These are phyloP conservation scores for Lactarius hatsudake DNA, from an alignment of 768 basidiomycete genomes.

Conservation along the genomic window DNA sequence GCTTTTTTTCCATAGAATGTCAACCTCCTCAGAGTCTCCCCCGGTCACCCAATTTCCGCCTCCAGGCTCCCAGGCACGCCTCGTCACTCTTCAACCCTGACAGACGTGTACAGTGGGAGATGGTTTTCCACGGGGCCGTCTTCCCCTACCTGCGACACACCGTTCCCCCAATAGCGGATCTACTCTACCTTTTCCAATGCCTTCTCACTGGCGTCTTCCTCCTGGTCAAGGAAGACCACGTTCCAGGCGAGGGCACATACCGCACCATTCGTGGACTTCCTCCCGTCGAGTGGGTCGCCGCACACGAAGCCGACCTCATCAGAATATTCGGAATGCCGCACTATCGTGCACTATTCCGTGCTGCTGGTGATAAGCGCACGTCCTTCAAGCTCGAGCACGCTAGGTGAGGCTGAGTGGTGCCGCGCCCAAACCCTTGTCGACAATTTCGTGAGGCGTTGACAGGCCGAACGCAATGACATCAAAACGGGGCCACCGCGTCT, in stretches of 20 bases:
- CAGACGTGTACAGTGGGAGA: constrained; percentile 82
- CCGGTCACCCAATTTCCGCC: constrained; percentile 66
- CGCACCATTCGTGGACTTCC: constrained; percentile 77
- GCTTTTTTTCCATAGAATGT: constrained; percentile 77
- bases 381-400: constrained; percentile 74
- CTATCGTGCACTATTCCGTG: constrained; percentile 68
- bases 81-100: constrained; percentile 86
- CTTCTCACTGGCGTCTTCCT: constrained; percentile 43
- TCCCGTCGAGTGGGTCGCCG: constrained; percentile 71
- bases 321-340: constrained; percentile 74
- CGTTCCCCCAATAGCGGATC: constrained; percentile 38
- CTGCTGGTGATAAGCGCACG: constrained; percentile 65
- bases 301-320: constrained; percentile 61
- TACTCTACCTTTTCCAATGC: constrained; percentile 42
- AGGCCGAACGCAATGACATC: constrained; percentile 26
- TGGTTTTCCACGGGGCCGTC: constrained; percentile 65
- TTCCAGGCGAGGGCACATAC: constrained; percentile 61
- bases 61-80: constrained; percentile 75
- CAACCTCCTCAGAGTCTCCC: constrained; percentile 71
- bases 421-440: constrained; percentile 26
- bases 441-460: constrained; percentile 25
- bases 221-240: constrained; percentile 69
- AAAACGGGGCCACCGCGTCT: constrained; percentile 29
- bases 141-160: constrained; percentile 40
- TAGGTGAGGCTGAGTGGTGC: constrained; percentile 21